phyloP scores from a whole-genome alignment of 192 early-diverging fungal genomes.

The Coemansia furcata region DNA sequence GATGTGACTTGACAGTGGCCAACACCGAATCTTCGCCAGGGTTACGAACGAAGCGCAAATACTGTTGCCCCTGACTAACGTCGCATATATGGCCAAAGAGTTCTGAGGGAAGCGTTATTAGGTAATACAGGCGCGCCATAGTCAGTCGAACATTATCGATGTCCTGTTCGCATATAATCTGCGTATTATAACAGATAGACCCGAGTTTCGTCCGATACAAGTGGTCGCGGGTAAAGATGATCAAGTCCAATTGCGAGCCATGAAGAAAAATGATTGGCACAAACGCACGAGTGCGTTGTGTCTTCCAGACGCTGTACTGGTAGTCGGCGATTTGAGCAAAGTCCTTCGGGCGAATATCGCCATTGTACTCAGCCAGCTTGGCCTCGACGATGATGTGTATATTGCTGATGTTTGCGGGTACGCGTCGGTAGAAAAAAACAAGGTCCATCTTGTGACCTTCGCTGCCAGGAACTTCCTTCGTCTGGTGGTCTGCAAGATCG shows the following conservation, averaged over 20 bases:
- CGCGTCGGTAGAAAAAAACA: background rate
- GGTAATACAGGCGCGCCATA: background rate
- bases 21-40: background rate
- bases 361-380: background rate
- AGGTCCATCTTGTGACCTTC: background rate
- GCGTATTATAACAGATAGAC: background rate
- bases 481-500: background rate
- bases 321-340: background rate
- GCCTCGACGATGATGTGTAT: background rate
- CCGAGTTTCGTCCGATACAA: background rate
- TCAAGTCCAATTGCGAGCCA: background rate
- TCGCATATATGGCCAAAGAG: conserved; percentile 7
- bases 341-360: background rate
- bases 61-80: background rate
- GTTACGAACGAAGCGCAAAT: background rate
- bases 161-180: no score
- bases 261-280: background rate
- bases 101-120: background rate
- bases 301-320: background rate
- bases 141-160: background rate
- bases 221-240: background rate
- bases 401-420: background rate
- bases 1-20: background rate
- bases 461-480: background rate
- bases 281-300: conserved; percentile 7